Percentiles rank a stretch among this genome's conserved stretches.
Conservation (phyloP, 2,329 filamentous ascomycete genomes). For the Chalara sp. region DNA sequence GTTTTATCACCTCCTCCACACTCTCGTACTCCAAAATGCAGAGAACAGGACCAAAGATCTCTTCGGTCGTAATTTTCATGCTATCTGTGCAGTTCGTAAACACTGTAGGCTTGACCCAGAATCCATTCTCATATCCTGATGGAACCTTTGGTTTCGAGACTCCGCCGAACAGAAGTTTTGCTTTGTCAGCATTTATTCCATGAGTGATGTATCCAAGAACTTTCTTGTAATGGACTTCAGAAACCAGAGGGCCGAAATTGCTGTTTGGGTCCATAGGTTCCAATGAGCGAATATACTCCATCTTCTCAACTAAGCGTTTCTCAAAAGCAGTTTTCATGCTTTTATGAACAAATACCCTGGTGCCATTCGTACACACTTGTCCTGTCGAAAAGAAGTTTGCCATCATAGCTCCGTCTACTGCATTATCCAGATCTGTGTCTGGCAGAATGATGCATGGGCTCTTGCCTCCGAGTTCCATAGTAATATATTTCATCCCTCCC, state of each 20-base stretch:
- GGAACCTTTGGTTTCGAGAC: constrained; percentile 41
- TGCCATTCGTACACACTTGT: constrained; percentile 91
- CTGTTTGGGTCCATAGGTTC: constrained; percentile 64
- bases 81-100: constrained; percentile 80
- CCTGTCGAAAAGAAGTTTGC: constrained; percentile 90
- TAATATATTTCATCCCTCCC: constrained; percentile 80
- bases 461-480: constrained; percentile 88
- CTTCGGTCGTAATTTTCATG: constrained; percentile 75
- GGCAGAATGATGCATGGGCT: constrained; percentile 74
- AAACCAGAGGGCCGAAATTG: constrained; percentile 82
- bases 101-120: constrained; percentile 77
- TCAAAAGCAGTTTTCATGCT: constrained; percentile 63
- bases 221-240: constrained; percentile 67
- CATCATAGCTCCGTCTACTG: constrained; percentile 88
- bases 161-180: constrained; percentile 69
- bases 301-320: constrained; percentile 59
- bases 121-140: constrained; percentile 48
- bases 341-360: constrained; percentile 73
- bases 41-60: constrained; percentile 88
- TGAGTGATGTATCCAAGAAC: constrained; percentile 71
- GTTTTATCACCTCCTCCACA: constrained; percentile 60
- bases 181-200: constrained; percentile 66
- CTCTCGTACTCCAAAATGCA: constrained; percentile 68
- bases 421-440: constrained; percentile 69
- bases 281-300: constrained; percentile 63